Base-by-base conservation (phyloP, 768 basidiomycete genomes). In the Mycena indigotica region DNA sequence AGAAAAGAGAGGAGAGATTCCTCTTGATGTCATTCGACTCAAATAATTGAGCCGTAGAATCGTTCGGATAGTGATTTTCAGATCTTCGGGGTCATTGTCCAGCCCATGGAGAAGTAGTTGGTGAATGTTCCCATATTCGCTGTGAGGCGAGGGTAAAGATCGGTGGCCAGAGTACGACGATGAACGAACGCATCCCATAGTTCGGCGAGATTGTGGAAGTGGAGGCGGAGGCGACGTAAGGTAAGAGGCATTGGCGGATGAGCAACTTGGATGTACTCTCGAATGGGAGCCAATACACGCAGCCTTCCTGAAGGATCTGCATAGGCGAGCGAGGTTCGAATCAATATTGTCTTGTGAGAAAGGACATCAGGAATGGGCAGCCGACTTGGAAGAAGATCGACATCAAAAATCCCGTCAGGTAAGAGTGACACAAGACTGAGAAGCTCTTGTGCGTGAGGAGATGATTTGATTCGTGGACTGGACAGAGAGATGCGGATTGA, bases 401-500 rank as follows among this genome's bases (percentile, higher is more conserved):
- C 15, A 26, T 53, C 52, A 3, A 28, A 53, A 28, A 53, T 40
- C 2, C 52, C 52, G 26, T 53, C 52, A 3, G 52, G 29, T n/a
- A 50, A 25, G 2, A 55, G 54, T 21, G 54, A 49, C 19, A 55
- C 26, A 4, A 55, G 29, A n/a, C 54, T 38, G 46, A 55, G 54
- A 24, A 55, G 54, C 8, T 55, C 46, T 25, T 39, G 8, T 3
- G 56, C 49, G 35, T 44, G 4, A 32, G 56, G 56, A 3, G 40
- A 57, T 16, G 56, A 50, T n/a, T 41, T 28, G 6, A 57, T 39
- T 10, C 56, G 39, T 5, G 56, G 56, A 28, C 56, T 57, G 8
- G 56, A 51, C 8, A 57, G 49, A 17, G 56, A 57, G 2, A 57
- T 26, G 19, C 24, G 21, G 16, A 57, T 51, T 26, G 56, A 57